A percentile compares a stretch with the other conserved stretches of the same genome.
Conservation (phyloP, 169 alveolate genomes). For the Cryptosporidium tyzzeri region DNA sequence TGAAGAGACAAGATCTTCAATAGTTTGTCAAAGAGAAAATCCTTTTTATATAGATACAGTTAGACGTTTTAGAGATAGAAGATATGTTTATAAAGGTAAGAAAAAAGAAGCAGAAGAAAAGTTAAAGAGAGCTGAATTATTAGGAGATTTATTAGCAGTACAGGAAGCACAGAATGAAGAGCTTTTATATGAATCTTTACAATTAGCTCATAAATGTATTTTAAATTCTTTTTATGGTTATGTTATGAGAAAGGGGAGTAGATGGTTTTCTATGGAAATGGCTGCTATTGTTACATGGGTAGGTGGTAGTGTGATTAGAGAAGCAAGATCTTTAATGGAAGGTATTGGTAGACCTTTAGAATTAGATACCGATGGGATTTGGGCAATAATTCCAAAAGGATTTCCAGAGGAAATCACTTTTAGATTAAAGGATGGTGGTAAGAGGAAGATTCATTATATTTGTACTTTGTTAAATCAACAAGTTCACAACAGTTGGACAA, state of each 20-base stretch:
- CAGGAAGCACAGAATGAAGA: constrained; percentile 91
- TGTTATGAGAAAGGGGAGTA: constrained; percentile 98
- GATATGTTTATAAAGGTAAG: constrained; percentile 94
- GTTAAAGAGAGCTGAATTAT: constrained; percentile 83
- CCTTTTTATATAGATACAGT: constrained; percentile 98
- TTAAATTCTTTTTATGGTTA: constrained; percentile 99
- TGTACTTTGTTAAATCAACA: constrained; percentile 94
- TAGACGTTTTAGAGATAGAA: constrained; percentile 95
- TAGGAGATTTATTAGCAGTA: constrained; percentile 82
- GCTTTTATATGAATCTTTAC: constrained; percentile 94
- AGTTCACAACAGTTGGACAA: constrained; percentile 95
- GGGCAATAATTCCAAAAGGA: constrained; percentile 96
- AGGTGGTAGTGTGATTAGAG: constrained; percentile 95
- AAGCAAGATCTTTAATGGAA: constrained; percentile 89
- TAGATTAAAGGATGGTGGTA: constrained; percentile 84
- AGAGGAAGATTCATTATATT: constrained; percentile 90
- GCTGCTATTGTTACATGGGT: constrained; percentile 99
- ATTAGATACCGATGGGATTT: constrained; percentile 99
- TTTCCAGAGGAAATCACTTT: constrained; percentile 92
- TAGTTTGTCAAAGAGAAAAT: constrained; percentile 98
- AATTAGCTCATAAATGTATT: constrained; percentile 99
- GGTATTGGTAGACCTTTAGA: constrained; percentile 98
- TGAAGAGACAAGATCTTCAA: constrained; percentile 82
- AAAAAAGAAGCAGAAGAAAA: constrained; percentile 88
- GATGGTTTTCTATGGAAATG: constrained; percentile 99